Percentiles rank a stretch among this genome's conserved stretches.
Conservation (phyloP, 495 filamentous ascomycete species). For the Friedmanniomyces simplex region DNA sequence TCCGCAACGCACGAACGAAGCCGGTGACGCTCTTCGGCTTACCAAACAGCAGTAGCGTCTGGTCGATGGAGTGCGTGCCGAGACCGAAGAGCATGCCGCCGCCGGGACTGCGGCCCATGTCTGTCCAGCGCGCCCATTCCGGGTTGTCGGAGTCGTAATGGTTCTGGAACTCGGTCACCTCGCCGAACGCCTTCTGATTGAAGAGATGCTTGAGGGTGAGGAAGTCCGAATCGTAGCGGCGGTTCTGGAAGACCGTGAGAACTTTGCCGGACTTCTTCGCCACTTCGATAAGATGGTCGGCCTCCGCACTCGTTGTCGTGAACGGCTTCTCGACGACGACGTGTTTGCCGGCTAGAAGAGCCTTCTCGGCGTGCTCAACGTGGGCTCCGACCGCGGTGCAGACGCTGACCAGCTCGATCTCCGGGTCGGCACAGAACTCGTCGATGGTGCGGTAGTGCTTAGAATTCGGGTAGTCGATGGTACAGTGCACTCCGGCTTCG, state of each 20-base stretch:
- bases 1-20: constrained; percentile 50
- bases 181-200: constrained; percentile 45
- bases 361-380: constrained; percentile 50
- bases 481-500: constrained; percentile 7
- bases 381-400: constrained; percentile 68
- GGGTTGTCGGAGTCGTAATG: constrained; percentile 68
- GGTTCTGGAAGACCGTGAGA: constrained; percentile 83
- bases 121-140: constrained; percentile 52
- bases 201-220: constrained; percentile 58
- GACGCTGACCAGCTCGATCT: constrained; percentile 60
- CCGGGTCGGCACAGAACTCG: constrained; percentile 53
- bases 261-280: constrained; percentile 49
- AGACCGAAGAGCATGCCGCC: constrained; percentile 71
- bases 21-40: constrained; percentile 57
- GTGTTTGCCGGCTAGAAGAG: constrained; percentile 71
- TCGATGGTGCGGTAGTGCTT: constrained; percentile 53
- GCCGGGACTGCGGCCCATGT: constrained; percentile 48
- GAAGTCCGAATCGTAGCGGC: constrained; percentile 78
- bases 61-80: constrained; percentile 74
- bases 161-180: constrained; percentile 66
- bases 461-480: constrained; percentile 41
- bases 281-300: constrained; percentile 54
- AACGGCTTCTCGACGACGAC: constrained; percentile 87
- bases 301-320: constrained; percentile 58
- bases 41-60: constrained; percentile 68